Percentiles rank a stretch among this genome's conserved stretches.
phyloP scores from a whole-genome alignment of 805 yeast genomes.

The Saccharomycopsis schoenii region DNA sequence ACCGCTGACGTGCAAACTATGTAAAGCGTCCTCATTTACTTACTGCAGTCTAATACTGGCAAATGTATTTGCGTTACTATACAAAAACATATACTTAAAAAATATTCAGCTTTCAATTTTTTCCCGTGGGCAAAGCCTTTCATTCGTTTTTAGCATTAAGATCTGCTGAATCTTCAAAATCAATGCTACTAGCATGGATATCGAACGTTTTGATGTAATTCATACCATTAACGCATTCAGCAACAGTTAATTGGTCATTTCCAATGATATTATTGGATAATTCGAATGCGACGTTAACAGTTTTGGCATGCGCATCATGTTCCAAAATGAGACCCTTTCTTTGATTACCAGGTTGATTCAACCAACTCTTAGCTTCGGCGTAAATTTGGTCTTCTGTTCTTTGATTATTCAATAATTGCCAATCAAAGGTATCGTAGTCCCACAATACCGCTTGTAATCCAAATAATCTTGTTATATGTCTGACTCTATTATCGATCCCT shows the following conservation, averaged over 20 bases:
- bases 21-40: too few relatives aligned
- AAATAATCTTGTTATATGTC: conserved; percentile 70
- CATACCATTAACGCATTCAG: conserved; percentile 63
- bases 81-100: too few relatives aligned
- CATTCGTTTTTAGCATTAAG: too few relatives aligned
- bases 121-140: too few relatives aligned
- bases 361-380: conserved; percentile 48
- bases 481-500: conserved; percentile 78
- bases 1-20: too few relatives aligned
- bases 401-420: conserved; percentile 56
- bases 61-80: too few relatives aligned
- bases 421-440: conserved; percentile 88
- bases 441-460: conserved; percentile 84
- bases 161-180: background rate
- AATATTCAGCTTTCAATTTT: too few relatives aligned
- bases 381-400: conserved; percentile 45
- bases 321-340: conserved; percentile 66
- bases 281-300: conserved; percentile 61
- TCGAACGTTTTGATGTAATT: conserved; percentile 40
- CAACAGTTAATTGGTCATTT: conserved; percentile 59
- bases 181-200: background rate
- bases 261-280: conserved; percentile 46
- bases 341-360: conserved; percentile 13
- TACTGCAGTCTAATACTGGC: too few relatives aligned
- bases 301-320: conserved; percentile 64